These are phyloP conservation scores for Metschnikowia matae DNA, from an alignment of 805 yeast species.

Conservation along the genomic window DNA sequence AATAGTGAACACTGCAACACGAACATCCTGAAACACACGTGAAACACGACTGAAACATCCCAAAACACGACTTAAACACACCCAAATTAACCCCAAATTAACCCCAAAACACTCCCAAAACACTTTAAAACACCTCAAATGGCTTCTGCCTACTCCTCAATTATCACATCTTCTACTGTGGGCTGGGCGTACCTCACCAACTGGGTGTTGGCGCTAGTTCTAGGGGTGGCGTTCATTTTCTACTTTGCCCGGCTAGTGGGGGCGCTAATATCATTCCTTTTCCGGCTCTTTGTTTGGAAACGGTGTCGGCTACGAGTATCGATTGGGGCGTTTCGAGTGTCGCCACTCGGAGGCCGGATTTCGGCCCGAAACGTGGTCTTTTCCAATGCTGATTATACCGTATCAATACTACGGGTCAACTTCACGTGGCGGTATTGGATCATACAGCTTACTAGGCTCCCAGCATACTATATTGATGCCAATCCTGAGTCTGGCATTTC, in stretches of 20 bases:
- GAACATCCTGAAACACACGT: no score
- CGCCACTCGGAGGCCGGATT: conserved; percentile 78
- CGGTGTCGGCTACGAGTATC: conserved; percentile 53
- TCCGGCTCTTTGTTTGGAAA: conserved; percentile 63
- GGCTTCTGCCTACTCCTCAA: not conserved
- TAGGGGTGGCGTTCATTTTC: conserved; percentile 63
- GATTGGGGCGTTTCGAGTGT: conserved; percentile 69
- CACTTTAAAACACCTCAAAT: not conserved
- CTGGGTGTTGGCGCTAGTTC: conserved; percentile 67
- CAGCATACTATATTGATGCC: conserved; percentile 28
- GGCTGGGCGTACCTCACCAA: conserved; percentile 74
- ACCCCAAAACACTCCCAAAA: not conserved
- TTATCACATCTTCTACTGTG: conserved; percentile 17
- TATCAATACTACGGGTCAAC: conserved; percentile 65
- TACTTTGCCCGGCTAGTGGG: conserved; percentile 75
- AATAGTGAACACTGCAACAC: no score
- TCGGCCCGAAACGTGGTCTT: conserved; percentile 72
- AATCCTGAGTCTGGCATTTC: conserved; percentile 8
- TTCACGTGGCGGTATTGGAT: conserved; percentile 92
- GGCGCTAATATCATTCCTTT: conserved; percentile 44
- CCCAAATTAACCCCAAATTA: no score
- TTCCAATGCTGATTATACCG: conserved; percentile 68
- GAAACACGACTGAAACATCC: not conserved
- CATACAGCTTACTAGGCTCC: conserved; percentile 40
- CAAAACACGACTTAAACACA: not conserved